phyloP scores from a whole-genome alignment of 2,329 filamentous ascomycete species.

The Byssoonygena ceratinophila region DNA sequence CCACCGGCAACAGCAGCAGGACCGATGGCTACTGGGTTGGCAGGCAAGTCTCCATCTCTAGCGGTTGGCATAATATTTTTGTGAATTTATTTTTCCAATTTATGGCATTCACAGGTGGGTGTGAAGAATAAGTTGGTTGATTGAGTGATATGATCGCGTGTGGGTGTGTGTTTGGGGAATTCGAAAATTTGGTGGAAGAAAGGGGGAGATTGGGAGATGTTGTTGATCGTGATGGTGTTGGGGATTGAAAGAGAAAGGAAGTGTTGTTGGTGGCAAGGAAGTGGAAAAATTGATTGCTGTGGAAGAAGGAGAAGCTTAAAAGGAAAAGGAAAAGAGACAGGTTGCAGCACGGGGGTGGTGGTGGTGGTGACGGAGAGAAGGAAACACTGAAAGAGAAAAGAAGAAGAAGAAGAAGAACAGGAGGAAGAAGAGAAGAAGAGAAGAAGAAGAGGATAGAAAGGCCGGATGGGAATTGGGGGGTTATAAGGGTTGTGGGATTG shows the following conservation, averaged over 20 bases:
- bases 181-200: neutral
- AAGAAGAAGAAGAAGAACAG: slow-evolving; percentile 16
- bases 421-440: neutral
- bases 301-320: slow-evolving; percentile 14
- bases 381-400: slow-evolving; percentile 18
- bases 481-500: too few relatives aligned
- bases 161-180: neutral
- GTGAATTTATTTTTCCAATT: too few relatives aligned
- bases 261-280: neutral
- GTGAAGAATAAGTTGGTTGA: neutral
- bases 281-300: neutral
- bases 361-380: slow-evolving; percentile 17
- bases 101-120: too few relatives aligned
- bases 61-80: neutral
- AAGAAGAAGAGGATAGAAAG: neutral
- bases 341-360: too few relatives aligned
- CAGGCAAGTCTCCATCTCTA: neutral
- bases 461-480: neutral
- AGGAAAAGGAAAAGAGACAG: slow-evolving; percentile 15
- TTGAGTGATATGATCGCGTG: neutral
- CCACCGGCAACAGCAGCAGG: neutral
- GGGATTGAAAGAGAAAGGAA: neutral
- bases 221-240: neutral
- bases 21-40: neutral
- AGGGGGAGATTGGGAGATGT: slow-evolving; percentile 7